Percentiles rank a stretch among this genome's conserved stretches.
These are phyloP conservation scores for Vinca major DNA, from an alignment of 305 asterid genomes.

Conservation along the genomic window DNA sequence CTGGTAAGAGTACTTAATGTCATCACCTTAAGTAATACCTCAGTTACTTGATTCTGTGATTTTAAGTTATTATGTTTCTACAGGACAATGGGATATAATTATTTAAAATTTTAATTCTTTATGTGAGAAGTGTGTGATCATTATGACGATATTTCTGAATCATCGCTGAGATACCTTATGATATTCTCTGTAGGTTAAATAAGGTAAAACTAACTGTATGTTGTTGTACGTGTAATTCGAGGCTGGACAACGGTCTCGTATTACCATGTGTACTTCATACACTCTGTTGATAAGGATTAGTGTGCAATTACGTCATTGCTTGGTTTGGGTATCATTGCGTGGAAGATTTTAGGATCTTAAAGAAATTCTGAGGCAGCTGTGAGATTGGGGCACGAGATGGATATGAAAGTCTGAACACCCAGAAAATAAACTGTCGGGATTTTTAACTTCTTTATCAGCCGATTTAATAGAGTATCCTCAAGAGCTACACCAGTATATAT, in stretches of 20 bases:
- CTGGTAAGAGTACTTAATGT: background rate
- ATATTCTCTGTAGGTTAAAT: background rate
- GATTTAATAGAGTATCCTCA: background rate
- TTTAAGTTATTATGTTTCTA: background rate
- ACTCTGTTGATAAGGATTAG: background rate
- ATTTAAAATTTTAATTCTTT: background rate
- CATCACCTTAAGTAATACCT: no score
- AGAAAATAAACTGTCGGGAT: no score
- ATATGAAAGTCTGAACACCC: no score
- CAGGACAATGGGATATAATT: background rate
- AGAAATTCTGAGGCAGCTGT: no score
- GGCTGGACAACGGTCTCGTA: background rate
- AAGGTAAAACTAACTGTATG: background rate
- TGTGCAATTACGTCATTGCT: background rate
- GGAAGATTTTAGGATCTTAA: background rate
- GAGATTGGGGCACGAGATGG: no score
- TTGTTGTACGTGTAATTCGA: background rate
- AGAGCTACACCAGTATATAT: background rate
- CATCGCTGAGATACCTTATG: conserved; percentile 1
- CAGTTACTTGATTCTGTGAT: background rate
- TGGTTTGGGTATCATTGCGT: background rate
- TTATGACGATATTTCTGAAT: background rate
- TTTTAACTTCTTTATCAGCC: background rate
- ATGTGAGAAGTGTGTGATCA: background rate
- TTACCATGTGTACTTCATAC: background rate